phyloP scores from a whole-genome alignment of 257 asterid species.

The Nicotiana undulata region DNA sequence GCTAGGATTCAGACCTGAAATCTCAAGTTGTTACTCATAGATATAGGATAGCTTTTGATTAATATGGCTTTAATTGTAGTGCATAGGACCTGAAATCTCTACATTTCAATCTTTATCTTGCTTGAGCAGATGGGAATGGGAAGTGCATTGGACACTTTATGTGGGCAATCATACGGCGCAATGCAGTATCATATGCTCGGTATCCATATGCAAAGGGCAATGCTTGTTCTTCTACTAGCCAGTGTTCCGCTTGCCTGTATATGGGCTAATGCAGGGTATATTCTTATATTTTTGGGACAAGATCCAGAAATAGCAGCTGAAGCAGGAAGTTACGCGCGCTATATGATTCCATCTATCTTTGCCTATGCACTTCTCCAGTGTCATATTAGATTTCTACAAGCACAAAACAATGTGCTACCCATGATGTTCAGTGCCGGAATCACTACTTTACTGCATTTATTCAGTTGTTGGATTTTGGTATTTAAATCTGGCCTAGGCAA shows the following conservation, averaged over 20 bases:
- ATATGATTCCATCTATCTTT: constrained; percentile 23
- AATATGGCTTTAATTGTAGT: too few relatives aligned
- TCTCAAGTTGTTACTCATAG: background rate
- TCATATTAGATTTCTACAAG: constrained; percentile 29
- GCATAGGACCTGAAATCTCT: too few relatives aligned
- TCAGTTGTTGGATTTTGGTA: constrained; percentile 30
- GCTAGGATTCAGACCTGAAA: background rate
- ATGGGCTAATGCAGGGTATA: constrained; percentile 11
- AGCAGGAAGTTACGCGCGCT: constrained; percentile 18
- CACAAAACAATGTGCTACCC: constrained; percentile 34
- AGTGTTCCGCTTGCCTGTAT: constrained; percentile 14
- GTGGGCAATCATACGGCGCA: constrained; percentile 37
- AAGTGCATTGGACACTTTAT: constrained; percentile 29
- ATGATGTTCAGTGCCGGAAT: constrained; percentile 20
- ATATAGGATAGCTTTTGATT: too few relatives aligned
- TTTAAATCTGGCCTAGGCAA: constrained; percentile 24
- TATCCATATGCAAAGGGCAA: constrained; percentile 26
- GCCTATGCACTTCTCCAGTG: constrained; percentile 17
- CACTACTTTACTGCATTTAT: constrained; percentile 18
- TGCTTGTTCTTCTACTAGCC: constrained; percentile 18
- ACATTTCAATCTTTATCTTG: background rate
- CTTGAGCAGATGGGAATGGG: constrained; percentile 29
- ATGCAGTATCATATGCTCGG: constrained; percentile 35
- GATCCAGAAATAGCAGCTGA: constrained; percentile 16
- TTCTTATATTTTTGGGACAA: constrained; percentile 24